Evolutionary conservation across 495 filamentous ascomycete genomes (phyloP).

Genomic region (Penicillium paradoxum): DNA sequence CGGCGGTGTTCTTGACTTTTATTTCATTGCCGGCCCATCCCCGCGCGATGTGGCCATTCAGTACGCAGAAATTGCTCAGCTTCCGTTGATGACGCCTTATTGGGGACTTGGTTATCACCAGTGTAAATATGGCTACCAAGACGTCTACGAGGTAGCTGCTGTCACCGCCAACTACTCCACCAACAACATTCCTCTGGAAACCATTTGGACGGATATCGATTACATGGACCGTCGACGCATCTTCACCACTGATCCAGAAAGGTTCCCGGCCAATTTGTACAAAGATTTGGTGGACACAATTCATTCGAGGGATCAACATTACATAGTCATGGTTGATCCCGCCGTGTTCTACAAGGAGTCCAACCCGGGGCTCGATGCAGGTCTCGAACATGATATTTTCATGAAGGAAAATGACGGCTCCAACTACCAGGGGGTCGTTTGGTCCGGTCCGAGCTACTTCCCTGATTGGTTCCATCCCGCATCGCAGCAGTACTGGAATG

Average conservation of each 20-base stretch:
- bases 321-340: conserved; percentile 23
- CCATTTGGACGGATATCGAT: conserved; percentile 52
- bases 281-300: conserved; percentile 16
- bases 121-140: conserved; percentile 52
- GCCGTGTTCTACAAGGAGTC: conserved; percentile 14
- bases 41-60: conserved; percentile 44
- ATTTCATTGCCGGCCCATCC: conserved; percentile 50
- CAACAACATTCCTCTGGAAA: conserved; percentile 51
- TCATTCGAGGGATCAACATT: conserved; percentile 18
- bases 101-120: conserved; percentile 54
- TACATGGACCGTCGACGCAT: conserved; percentile 22
- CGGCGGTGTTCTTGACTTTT: conserved; percentile 52
- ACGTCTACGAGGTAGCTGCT: conserved; percentile 43
- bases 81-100: conserved; percentile 52
- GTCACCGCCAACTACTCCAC: conserved; percentile 46
- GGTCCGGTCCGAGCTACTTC: conserved; percentile 23
- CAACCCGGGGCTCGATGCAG: conserved; percentile 9
- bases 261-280: conserved; percentile 9
- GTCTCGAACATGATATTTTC: conserved; percentile 15
- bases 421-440: conserved; percentile 20
- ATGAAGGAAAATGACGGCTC: conserved; percentile 15
- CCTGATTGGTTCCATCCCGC: conserved; percentile 23
- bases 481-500: conserved; percentile 20
- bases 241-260: conserved; percentile 22
- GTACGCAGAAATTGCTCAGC: conserved; percentile 40